Evolutionary conservation across 192 early-diverging fungal species (phyloP).

Genomic region (Backusella macrospora): DNA sequence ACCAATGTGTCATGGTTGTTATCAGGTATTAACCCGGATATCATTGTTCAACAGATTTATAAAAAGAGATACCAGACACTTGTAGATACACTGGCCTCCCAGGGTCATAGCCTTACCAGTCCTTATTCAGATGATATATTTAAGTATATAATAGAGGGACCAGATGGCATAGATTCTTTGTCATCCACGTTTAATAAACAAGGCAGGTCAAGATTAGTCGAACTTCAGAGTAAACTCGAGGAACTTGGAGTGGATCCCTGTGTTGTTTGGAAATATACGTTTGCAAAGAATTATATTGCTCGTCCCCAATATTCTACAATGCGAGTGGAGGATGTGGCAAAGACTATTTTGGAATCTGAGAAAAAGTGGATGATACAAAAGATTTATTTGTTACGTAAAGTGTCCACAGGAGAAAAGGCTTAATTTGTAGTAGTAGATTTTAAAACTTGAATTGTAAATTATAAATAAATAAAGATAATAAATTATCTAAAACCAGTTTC

Average conservation of each 20-base stretch:
- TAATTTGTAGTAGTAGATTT: neutral
- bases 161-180: neutral
- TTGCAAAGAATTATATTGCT: neutral
- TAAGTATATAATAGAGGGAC: neutral
- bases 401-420: neutral
- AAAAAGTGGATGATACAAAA: neutral
- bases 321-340: neutral
- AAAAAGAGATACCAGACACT: neutral
- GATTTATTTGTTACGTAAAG: neutral
- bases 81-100: neutral
- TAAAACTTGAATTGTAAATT: neutral
- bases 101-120: neutral
- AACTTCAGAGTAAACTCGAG: neutral
- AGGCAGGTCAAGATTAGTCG: neutral
- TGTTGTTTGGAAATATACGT: neutral
- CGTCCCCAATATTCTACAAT: neutral
- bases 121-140: neutral
- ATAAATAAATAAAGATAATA: no score
- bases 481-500: no score
- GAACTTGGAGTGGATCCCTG: neutral
- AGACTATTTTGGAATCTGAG: neutral
- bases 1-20: neutral
- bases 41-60: neutral
- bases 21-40: neutral
- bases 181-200: neutral